Base-by-base conservation (phyloP, 352 stramenopile species). In the Blastocystis sp. region DNA sequence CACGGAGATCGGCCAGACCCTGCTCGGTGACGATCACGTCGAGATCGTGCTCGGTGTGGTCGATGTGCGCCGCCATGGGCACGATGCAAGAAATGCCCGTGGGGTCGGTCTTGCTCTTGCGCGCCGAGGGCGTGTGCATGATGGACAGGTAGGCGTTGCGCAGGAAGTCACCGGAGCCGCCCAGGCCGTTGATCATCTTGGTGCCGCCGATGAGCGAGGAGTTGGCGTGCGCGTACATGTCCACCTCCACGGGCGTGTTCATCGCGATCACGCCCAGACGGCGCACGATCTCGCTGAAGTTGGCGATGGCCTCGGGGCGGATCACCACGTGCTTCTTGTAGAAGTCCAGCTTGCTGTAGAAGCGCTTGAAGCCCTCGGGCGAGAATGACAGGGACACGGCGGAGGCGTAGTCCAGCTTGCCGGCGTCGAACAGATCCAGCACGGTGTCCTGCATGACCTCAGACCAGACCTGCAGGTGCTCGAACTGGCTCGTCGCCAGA, bases 11-110 rank as follows among this genome's bases (percentile, higher is more conserved):
- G 17, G 77, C 77, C 34, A 87, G 61, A 74, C 77, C 77, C 65
- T 87, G 77, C 43, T 87, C 77, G 43, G 77, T 87, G 57, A 87
- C 77, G 65, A 87, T 87, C 52, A 87, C 77, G 38, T 87, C 77
- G 21, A 87, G 65, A 76, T 87, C 77, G 38, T 87, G 77, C 43
- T 87, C 77, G 1, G 77, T 87, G 43, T 87, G 77, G 52, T 87
- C 77, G n/a, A 87, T 87, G 63, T 87, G 77, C 21, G 77, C 77
- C 3, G 62, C 62, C 77, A 87, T 87, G 17, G 77, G 77, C 38
- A 87, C 77, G 52, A 87, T 87, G 65, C 77, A 87, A 38, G 59
- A 76, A 76, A 87, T 87, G 57, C 77, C 77, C 11, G 77, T 87
- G 65, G 77, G 77, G 57, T 87, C 77, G 19, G 77, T 87, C 77